Percentiles rank a stretch among this genome's conserved stretches.
These are phyloP conservation scores for Cytidiella melzeri DNA, from an alignment of 768 basidiomycete species.

Conservation along the genomic window DNA sequence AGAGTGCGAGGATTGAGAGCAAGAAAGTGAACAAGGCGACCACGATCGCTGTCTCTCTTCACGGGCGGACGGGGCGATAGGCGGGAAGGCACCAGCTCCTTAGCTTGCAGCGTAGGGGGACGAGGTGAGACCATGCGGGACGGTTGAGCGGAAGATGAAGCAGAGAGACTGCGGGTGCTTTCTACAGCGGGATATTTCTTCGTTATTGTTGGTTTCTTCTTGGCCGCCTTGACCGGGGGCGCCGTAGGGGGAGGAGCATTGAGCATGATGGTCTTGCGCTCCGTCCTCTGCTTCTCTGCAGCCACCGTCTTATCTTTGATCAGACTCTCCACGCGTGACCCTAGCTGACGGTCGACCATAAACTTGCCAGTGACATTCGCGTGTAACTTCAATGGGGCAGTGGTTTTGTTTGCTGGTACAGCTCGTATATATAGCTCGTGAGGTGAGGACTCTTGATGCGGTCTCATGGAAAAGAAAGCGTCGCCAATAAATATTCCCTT, in stretches of 20 bases:
- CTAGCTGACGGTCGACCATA: constrained; percentile 57
- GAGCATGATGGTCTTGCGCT: constrained; percentile 39
- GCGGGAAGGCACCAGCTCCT: neutral
- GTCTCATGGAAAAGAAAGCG: constrained; percentile 54
- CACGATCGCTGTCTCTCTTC: constrained; percentile 17
- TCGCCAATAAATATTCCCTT: constrained; percentile 67
- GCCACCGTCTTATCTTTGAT: constrained; percentile 32
- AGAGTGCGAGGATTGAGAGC: constrained; percentile 43
- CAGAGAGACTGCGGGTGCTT: constrained; percentile 4
- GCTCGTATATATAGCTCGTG: constrained; percentile 74
- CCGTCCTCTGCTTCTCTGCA: constrained; percentile 43
- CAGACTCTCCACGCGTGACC: constrained; percentile 34
- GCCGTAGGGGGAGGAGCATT: constrained; percentile 27
- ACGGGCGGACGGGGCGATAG: neutral
- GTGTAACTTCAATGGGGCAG: constrained; percentile 63
- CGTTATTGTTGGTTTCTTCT: neutral
- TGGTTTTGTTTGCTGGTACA: constrained; percentile 49
- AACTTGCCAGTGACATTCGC: constrained; percentile 74
- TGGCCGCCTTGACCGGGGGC: neutral
- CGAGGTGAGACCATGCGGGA: constrained; percentile 25
- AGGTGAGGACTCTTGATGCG: constrained; percentile 44
- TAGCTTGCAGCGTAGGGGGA: constrained; percentile 11
- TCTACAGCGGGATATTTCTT: constrained; percentile 5
- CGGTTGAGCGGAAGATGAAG: constrained; percentile 18
- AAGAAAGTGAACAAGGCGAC: constrained; percentile 47